phyloP scores from a whole-genome alignment of 2,329 filamentous ascomycete species.

The Lecanicillium sp. region DNA sequence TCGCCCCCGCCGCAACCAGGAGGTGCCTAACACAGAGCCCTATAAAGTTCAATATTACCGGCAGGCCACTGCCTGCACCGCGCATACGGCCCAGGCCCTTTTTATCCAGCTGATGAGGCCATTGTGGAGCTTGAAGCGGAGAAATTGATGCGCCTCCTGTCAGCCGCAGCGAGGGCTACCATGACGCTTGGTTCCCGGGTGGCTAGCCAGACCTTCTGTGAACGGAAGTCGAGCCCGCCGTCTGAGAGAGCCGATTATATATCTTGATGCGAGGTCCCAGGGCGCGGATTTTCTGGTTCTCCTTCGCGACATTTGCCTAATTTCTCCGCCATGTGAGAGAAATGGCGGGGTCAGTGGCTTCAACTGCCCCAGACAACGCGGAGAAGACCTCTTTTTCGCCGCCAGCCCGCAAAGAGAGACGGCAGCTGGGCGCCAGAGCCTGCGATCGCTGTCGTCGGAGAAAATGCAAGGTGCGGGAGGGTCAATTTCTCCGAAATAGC shows the following conservation, averaged over 20 bases:
- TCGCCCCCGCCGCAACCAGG: slow-evolving; percentile 1
- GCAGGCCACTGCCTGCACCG: neutral
- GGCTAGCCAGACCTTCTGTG: neutral
- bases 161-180: slow-evolving; percentile 5
- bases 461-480: slow-evolving; percentile 31
- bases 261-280: neutral
- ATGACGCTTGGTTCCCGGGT: neutral
- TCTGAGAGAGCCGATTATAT: neutral
- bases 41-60: neutral
- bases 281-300: neutral
- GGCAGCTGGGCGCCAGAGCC: slow-evolving; percentile 23
- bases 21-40: neutral
- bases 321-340: slow-evolving; percentile 11
- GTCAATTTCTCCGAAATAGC: slow-evolving; percentile 1
- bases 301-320: neutral
- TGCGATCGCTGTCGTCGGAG: slow-evolving; percentile 32
- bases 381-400: slow-evolving; percentile 15
- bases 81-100: neutral
- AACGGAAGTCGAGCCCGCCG: slow-evolving; percentile 10
- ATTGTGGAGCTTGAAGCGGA: slow-evolving; percentile 13
- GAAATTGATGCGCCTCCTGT: slow-evolving; percentile 6
- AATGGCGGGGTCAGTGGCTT: slow-evolving; percentile 7
- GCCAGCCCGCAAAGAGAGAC: slow-evolving; percentile 15
- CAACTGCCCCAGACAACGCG: slow-evolving; percentile 1
- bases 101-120: slow-evolving; percentile 2